Base-by-base conservation (phyloP, 129 eudicot species). In the Artemisia annua region DNA sequence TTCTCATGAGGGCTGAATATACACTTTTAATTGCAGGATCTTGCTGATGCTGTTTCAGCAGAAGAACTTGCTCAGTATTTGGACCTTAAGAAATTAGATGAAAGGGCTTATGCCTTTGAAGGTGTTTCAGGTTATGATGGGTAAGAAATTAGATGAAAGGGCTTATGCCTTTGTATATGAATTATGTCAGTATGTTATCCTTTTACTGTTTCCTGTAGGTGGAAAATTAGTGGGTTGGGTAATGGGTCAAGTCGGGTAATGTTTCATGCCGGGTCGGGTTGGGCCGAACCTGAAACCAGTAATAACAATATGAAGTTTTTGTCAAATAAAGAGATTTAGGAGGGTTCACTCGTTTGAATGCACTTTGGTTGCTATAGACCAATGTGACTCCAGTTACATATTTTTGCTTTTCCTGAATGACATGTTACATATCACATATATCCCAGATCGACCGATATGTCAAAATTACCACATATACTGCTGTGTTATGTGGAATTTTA, bases 41-140 rank as follows among this genome's bases (percentile, higher is more conserved):
- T 85, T 63, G 81, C 88, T 63, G 91, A 88, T 72, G 87, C 97
- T 66, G 90, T 86, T 44, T 64, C 97, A 51, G 81, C 88, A 16
- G 97, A 93, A 72, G 98, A 90, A 86, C 87, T 90, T 74, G 90
- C 92, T 63, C 91, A 75, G 66, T 93, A 87, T 81, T 73, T 93
- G 64, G 98, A 93, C 77, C 96, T 93, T 3, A 93, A 90, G 72
- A 93, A 90, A 65, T 77, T 90, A 87, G 97, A 90, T 52, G 97
- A 93, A 78, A 79, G 96, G 80, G 92, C 84, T 72, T 93, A 90
- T 66, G 79, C 95, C 50, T 93, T 84, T 81, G 96, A 87, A 86
- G 98, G 85, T 70, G 93, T 93, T 84, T 93, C 97, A 65, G 92
- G 89, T 14, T 84, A 79, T 75, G 97, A 93, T 60, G 97, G 98